Evolutionary conservation across 2,329 filamentous ascomycete genomes (phyloP).

Genomic region (Botrytis elliptica): DNA sequence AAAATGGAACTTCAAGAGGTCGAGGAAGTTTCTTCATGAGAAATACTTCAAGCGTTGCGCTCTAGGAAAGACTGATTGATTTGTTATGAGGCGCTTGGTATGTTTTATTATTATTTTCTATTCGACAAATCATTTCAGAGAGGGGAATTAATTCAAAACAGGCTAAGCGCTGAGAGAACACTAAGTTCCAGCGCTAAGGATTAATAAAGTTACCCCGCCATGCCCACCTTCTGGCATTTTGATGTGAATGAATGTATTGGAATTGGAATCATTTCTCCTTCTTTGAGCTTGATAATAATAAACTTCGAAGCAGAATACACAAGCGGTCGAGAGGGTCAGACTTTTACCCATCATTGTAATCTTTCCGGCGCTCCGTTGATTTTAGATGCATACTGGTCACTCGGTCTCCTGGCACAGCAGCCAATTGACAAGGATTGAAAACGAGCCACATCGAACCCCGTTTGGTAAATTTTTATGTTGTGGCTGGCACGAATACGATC

Average conservation of each 20-base stretch:
- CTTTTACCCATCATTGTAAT: too few relatives aligned
- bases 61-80: background rate
- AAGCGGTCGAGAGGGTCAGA: background rate
- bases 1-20: background rate
- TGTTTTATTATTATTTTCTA: background rate
- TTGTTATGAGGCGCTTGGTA: background rate
- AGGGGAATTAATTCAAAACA: background rate
- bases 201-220: slow-evolving; percentile 11
- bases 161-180: background rate
- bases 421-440: background rate
- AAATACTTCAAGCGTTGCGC: background rate
- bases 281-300: background rate
- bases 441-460: slow-evolving; percentile 1
- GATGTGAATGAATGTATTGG: background rate
- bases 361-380: background rate
- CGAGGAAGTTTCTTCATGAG: background rate
- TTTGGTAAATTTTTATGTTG: background rate
- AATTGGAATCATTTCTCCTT: background rate
- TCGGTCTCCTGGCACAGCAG: background rate
- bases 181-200: slow-evolving; percentile 2
- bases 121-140: slow-evolving; percentile 13
- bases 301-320: background rate
- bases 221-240: background rate
- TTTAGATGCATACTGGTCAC: background rate
- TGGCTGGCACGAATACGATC: background rate